Evolutionary conservation across 129 eudicot species (phyloP), one percentile per base, ranked within the genome.

Genomic region (Chrysanthemum lavandulifolium): DNA sequence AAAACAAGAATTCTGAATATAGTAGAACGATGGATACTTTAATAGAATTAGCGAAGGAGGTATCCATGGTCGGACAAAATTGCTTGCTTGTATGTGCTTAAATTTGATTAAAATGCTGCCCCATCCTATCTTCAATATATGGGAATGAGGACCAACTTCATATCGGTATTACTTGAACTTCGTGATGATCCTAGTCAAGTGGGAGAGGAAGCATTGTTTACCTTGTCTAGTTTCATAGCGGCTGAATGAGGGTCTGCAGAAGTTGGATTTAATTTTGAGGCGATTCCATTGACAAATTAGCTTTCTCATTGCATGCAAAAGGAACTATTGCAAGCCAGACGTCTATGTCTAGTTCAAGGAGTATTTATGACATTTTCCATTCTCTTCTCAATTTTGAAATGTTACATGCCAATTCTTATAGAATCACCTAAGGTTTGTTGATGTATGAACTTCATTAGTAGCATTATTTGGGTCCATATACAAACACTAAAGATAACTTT

Each of bases 161-260:
- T 95, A 58, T 29, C 69, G 69, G 75, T 86, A 61, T 84, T 95
- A 59, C 86, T 88, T 49, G 99, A 95, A 79, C 99, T 95, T 83
- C 81, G 91, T 64, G 91, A 91, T 76, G 99, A 95, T 78, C 84
- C 89, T 84, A 85, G 88, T 74, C 96, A 86, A 88, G 92, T 88
- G 82, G 99, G 97, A 59, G 99, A 95, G 76, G 99, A 95, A 76
- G 91, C 99, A 60, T 86, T 91, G 58, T 91, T 88, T 82, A 90
- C 90, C 19, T 77, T 95, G 57, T 87, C 90, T 68, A 88, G 78
- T 72, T 91, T 19, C 57, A 82, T 95, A 40, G 77, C 81, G 13
- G 87, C 74, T 31, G 85, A 27, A 86, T 9, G 96, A 91, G 85
- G 90, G 85, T 55, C 57, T 91, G 53, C 99, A 95, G 58, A 84